Base-by-base conservation (phyloP, 164 flowering plant genomes). In the Tetracentron sinense region DNA sequence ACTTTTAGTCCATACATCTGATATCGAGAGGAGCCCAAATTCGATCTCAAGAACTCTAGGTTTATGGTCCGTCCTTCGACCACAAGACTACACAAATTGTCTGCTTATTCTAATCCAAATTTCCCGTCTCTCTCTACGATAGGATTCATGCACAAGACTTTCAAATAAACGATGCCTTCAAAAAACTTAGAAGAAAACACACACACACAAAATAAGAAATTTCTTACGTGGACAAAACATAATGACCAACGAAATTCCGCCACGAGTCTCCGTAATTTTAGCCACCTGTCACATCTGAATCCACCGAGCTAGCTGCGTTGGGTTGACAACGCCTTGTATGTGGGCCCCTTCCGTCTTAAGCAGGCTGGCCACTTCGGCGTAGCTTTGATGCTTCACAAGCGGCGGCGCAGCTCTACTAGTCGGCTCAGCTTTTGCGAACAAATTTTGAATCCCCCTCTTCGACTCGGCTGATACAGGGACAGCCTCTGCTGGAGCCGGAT, bases 241-340 rank as follows among this genome's bases (percentile, higher is more conserved):
- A 12, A 38, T 8, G 15, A 5, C 73, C 68, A 70, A 70, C 47
- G 16, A 22, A 8, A 26, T 2, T 11, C 0, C 58, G 20, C 53
- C 70, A 66, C 63, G 67, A 56, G 64, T 12, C 28, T 50, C 48
- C 6, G 21, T 6, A 5, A 7, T 11, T 20, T 25, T 15, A 14
- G 42, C 29, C 0, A 21, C 27, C 6, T 53, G 27, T 77, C 77
- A 83, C 90, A 77, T 80, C 71, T 85, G 79, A 54, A 87, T 75
- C 90, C 91, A 87, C 62, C 81, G 69, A 15, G 83, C 85, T 17
- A 92, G 84, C 65, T 92, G 89, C 19, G 89, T 77, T 12, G 98
- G 98, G 76, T 92, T 90, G 27, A 92, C 84, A 31, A 90, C 63
- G 3, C 90, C 91, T 0, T 84, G 83, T 0, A 90, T 62, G 79